Conservation (phyloP, 2,329 filamentous ascomycete genomes). For the Colletotrichum euphorbiae region DNA sequence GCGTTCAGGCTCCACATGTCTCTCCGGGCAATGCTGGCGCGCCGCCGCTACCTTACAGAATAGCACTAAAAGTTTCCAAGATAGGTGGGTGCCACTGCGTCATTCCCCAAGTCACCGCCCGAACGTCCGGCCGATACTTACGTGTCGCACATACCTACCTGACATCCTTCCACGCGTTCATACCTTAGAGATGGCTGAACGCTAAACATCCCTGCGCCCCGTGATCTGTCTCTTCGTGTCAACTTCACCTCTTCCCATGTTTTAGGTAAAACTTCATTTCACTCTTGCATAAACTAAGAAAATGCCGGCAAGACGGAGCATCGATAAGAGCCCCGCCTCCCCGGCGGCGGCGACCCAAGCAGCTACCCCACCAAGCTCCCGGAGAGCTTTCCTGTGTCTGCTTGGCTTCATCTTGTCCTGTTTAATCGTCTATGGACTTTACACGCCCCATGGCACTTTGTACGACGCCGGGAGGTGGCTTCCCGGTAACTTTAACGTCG, state of each 20-base stretch:
- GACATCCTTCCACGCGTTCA: conserved; percentile 7
- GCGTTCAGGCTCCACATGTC: not conserved
- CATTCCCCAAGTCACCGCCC: conserved; percentile 20
- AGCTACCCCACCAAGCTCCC: conserved; percentile 27
- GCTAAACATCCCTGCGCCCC: conserved; percentile 8
- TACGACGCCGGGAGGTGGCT: conserved; percentile 2
- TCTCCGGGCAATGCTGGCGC: conserved; percentile 1
- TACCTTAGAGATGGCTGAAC: not conserved
- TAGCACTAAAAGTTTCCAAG: conserved; percentile 28
- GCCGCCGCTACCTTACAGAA: too few species aligned
- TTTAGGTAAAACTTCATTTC: conserved; percentile 4
- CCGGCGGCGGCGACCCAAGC: conserved; percentile 14
- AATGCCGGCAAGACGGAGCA: conserved; percentile 28
- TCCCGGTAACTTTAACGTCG: not conserved
- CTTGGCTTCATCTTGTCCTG: conserved; percentile 25
- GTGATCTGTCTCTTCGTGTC: conserved; percentile 2
- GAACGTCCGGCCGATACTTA: conserved; percentile 24
- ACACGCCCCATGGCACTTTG: not conserved
- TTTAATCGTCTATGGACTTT: conserved; percentile 29
- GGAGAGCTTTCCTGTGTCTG: conserved; percentile 24
- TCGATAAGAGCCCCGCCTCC: conserved; percentile 28
- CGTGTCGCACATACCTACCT: conserved; percentile 22
- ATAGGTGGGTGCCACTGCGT: conserved; percentile 19
- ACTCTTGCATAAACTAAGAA: conserved; percentile 1
- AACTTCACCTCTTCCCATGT: conserved; percentile 32